Evolutionary conservation across 1,139 yeast species (phyloP).

Genomic region (Meyerozyma smithsonii): DNA sequence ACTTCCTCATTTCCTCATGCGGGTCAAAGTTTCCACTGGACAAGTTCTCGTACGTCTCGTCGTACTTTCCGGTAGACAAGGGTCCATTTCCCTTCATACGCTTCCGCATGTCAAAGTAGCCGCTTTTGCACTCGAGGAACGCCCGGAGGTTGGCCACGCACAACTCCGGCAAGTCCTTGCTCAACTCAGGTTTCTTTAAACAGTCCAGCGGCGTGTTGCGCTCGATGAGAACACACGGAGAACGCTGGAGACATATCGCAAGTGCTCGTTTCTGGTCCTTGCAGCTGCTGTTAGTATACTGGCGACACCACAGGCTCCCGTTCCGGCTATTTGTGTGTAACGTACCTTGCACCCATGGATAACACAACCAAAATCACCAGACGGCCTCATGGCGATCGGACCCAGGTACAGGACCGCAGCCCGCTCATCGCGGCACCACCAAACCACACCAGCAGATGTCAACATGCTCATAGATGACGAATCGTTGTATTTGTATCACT

Average conservation of each 20-base stretch:
- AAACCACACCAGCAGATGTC: no score
- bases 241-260: constrained; percentile 90
- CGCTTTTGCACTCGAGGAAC: constrained; percentile 83
- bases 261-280: constrained; percentile 90
- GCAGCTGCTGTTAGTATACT: constrained; percentile 51
- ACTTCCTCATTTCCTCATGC: constrained; percentile 67
- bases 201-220: constrained; percentile 89
- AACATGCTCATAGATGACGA: constrained; percentile 18
- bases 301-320: no score
- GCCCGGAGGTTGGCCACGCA: constrained; percentile 83
- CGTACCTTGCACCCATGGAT: constrained; percentile 17
- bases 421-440: neutral
- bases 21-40: constrained; percentile 80
- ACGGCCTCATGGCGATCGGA: no score
- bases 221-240: constrained; percentile 92
- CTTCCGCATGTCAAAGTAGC: constrained; percentile 83
- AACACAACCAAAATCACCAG: no score
- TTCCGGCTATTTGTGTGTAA: neutral
- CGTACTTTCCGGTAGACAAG: constrained; percentile 85
- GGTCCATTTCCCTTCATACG: constrained; percentile 95
- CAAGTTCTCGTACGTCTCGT: constrained; percentile 75
- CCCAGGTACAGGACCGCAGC: neutral
- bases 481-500: constrained; percentile 56
- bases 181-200: constrained; percentile 71
- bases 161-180: constrained; percentile 75